Evolutionary conservation across 805 yeast species (phyloP).

Genomic region (Cyberlindnera xishuangbannaensis): DNA sequence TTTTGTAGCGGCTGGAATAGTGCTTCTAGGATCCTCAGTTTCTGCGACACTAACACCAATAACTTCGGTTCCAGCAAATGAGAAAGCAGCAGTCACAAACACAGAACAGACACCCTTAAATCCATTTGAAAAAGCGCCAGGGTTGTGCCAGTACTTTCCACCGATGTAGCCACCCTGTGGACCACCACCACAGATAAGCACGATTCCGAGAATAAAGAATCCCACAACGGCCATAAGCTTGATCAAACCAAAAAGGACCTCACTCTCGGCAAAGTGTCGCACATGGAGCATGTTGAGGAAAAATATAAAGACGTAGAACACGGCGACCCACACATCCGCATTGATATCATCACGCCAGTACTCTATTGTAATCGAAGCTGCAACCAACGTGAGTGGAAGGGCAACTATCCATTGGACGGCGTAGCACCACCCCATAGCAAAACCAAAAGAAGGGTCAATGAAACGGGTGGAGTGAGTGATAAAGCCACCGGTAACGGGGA

Average conservation of each 20-base stretch:
- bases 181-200: constrained; percentile 49
- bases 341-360: constrained; percentile 44
- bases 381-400: constrained; percentile 52
- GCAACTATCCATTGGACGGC: constrained; percentile 49
- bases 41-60: constrained; percentile 76
- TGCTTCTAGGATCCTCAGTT: constrained; percentile 55
- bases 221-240: constrained; percentile 46
- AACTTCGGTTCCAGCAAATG: constrained; percentile 68
- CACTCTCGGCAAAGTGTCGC: constrained; percentile 51
- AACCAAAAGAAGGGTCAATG: constrained; percentile 49
- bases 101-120: constrained; percentile 66
- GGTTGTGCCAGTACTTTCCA: constrained; percentile 44
- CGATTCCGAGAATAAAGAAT: constrained; percentile 43
- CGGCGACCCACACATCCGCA: constrained; percentile 56
- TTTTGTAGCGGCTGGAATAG: constrained; percentile 69
- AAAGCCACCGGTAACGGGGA: constrained; percentile 50
- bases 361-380: constrained; percentile 50
- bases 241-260: constrained; percentile 40
- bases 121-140: constrained; percentile 47
- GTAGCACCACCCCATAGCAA: constrained; percentile 47
- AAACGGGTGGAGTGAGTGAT: constrained; percentile 45
- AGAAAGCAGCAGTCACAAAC: constrained; percentile 69
- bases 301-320: constrained; percentile 42
- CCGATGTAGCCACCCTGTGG: constrained; percentile 45
- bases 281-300: constrained; percentile 46